These are phyloP conservation scores for Salpingoeca rosetta DNA, from an alignment of 78 protist species.

Conservation along the genomic window DNA sequence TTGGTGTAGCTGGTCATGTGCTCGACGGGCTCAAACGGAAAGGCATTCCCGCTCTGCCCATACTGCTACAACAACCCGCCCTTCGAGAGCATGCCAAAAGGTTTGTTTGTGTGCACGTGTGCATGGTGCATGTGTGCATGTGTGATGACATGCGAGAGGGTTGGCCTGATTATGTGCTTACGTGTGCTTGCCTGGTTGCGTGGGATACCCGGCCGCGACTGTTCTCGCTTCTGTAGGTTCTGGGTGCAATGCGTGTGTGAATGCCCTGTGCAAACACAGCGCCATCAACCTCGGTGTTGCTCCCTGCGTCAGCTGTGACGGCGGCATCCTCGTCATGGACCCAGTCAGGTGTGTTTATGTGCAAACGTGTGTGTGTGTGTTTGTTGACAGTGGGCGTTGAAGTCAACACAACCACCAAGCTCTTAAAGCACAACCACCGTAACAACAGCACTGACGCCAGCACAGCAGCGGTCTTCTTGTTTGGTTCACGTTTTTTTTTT, in stretches of 20 bases:
- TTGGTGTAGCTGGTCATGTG: constrained; percentile 22
- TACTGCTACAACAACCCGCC: constrained; percentile 38
- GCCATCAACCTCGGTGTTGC: background rate
- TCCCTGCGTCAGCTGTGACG: background rate
- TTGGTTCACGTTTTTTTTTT: too few species aligned
- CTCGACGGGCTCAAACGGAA: background rate
- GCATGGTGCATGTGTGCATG: too few species aligned
- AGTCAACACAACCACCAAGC: background rate
- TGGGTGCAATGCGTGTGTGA: background rate
- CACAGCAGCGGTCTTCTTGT: background rate
- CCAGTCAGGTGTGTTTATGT: background rate
- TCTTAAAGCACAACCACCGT: background rate
- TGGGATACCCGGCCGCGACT: background rate
- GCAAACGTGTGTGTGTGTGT: background rate
- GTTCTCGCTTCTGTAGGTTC: background rate
- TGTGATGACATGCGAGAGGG: too few species aligned
- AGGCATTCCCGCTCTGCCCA: constrained; percentile 9
- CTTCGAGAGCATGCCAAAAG: background rate
- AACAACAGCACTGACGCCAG: background rate
- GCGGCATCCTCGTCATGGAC: background rate
- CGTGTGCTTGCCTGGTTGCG: background rate
- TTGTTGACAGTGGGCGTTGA: background rate
- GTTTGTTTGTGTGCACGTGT: too few species aligned
- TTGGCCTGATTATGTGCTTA: background rate
- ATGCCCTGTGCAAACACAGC: background rate